A percentile compares a stretch with the other conserved stretches of the same genome.
Conservation (phyloP, 768 basidiomycete species). For the Boletus sensibilis region DNA sequence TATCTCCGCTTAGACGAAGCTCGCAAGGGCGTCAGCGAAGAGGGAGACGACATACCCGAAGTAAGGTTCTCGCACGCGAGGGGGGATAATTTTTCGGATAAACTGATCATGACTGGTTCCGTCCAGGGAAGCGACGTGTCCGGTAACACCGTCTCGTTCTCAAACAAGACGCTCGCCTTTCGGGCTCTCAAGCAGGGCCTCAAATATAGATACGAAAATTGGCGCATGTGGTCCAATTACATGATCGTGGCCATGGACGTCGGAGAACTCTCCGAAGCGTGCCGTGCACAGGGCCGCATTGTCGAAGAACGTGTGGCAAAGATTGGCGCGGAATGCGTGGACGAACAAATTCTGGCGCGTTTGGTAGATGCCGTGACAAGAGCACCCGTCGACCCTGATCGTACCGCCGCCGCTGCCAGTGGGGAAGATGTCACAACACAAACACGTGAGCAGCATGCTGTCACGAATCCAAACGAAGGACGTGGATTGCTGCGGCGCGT, state of each 20-base stretch:
- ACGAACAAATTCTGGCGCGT: slow-evolving; percentile 85
- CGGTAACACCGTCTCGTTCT: slow-evolving; percentile 48
- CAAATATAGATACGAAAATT: slow-evolving; percentile 81
- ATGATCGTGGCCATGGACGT: slow-evolving; percentile 92
- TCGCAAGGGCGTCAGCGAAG: slow-evolving; percentile 31
- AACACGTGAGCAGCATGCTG: slow-evolving; percentile 14
- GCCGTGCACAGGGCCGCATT: slow-evolving; percentile 77
- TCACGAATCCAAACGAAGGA: slow-evolving; percentile 57
- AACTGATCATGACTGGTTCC: slow-evolving; percentile 15
- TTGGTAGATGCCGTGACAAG: slow-evolving; percentile 85
- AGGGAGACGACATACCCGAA: slow-evolving; percentile 26
- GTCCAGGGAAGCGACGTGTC: slow-evolving; percentile 24
- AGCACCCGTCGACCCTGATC: slow-evolving; percentile 39
- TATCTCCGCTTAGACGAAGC: slow-evolving; percentile 78
- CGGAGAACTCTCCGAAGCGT: slow-evolving; percentile 87
- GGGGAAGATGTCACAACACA: slow-evolving; percentile 9
- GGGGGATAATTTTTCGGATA: background rate
- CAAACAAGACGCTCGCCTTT: slow-evolving; percentile 86
- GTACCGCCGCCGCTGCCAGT: slow-evolving; percentile 7
- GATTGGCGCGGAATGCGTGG: slow-evolving; percentile 58
- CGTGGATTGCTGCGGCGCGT: slow-evolving; percentile 68
- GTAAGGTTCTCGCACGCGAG: slow-evolving; percentile 7
- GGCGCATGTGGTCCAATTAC: slow-evolving; percentile 99
- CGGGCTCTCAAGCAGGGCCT: slow-evolving; percentile 90
- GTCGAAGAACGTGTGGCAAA: slow-evolving; percentile 55